Percentiles rank a stretch among this genome's conserved stretches.
Conservation (phyloP, 345 rosid genomes). For the Populus pruinosa region DNA sequence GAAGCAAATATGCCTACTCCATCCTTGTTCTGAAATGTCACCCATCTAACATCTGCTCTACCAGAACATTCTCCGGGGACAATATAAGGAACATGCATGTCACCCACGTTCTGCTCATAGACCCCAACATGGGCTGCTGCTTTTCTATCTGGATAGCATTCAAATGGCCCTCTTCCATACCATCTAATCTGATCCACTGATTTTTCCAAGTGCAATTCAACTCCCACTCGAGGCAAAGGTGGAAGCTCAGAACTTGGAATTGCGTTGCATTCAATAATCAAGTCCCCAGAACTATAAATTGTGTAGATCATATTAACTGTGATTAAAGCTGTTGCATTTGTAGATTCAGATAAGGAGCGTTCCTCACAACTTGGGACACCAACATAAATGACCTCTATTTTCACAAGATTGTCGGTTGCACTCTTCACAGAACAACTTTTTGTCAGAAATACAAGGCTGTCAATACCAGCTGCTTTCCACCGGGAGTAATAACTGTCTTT, state of each 20-base stretch:
- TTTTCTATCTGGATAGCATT: constrained; percentile 96
- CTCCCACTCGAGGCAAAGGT: constrained; percentile 85
- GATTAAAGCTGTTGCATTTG: constrained; percentile 45
- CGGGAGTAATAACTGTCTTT: constrained; percentile 63
- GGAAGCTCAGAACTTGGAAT: constrained; percentile 72
- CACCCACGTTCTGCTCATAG: constrained; percentile 56
- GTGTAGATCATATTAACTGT: constrained; percentile 51
- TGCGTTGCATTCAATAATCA: constrained; percentile 60
- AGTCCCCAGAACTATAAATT: constrained; percentile 69
- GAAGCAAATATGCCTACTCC: constrained; percentile 86
- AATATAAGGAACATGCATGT: constrained; percentile 91
- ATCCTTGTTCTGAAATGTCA: constrained; percentile 61
- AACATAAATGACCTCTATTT: constrained; percentile 48
- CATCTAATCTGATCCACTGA: constrained; percentile 65
- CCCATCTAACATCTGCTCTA: constrained; percentile 96
- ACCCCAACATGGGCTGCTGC: constrained; percentile 82
- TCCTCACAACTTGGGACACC: constrained; percentile 34
- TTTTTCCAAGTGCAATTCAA: constrained; percentile 68
- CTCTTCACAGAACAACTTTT: constrained; percentile 60
- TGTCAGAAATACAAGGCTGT: constrained; percentile 44
- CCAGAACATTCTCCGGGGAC: constrained; percentile 93
- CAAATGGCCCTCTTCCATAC: constrained; percentile 97
- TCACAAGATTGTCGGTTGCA: constrained; percentile 40
- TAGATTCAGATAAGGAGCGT: constrained; percentile 19
- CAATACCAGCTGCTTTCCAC: constrained; percentile 74